These are phyloP conservation scores for Tilletia horrida DNA, from an alignment of 1,284 basidiomycete species.

Conservation along the genomic window DNA sequence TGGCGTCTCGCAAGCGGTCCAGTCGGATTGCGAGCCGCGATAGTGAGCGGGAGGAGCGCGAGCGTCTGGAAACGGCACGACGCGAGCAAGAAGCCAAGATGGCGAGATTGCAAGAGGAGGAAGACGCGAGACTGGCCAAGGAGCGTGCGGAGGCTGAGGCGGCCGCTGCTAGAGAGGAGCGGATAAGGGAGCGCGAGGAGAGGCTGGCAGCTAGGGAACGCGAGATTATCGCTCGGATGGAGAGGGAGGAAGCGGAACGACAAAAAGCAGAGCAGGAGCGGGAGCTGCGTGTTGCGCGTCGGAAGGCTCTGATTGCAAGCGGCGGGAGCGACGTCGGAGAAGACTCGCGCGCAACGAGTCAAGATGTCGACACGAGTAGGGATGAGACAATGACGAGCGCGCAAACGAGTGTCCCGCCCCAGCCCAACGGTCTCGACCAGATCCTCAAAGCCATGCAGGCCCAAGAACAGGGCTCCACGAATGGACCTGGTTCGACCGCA, in stretches of 20 bases:
- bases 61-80: constrained; percentile 55
- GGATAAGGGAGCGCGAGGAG: constrained; percentile 56
- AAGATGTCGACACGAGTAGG: not conserved
- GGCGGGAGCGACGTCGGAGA: not conserved
- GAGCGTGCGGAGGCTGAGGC: constrained; percentile 57
- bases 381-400: not conserved
- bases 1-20: constrained; percentile 75
- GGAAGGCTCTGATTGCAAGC: constrained; percentile 57
- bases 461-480: too few species aligned
- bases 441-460: too few species aligned
- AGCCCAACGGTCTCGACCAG: not conserved
- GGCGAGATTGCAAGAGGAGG: constrained; percentile 59
- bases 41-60: constrained; percentile 62
- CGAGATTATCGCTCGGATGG: constrained; percentile 42
- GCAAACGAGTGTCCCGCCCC: not conserved
- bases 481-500: too few species aligned
- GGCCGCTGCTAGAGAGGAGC: constrained; percentile 56
- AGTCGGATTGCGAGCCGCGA: constrained; percentile 69
- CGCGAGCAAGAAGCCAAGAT: constrained; percentile 57
- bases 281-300: constrained; percentile 62
- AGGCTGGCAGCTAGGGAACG: constrained; percentile 54
- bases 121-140: constrained; percentile 61
- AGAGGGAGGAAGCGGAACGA: constrained; percentile 45
- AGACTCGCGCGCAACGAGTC: not conserved
- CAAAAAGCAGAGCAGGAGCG: constrained; percentile 36